A percentile compares a stretch with the other conserved stretches of the same genome.
phyloP scores from a whole-genome alignment of 78 protist species.

The Blattamonas nauphoetae region DNA sequence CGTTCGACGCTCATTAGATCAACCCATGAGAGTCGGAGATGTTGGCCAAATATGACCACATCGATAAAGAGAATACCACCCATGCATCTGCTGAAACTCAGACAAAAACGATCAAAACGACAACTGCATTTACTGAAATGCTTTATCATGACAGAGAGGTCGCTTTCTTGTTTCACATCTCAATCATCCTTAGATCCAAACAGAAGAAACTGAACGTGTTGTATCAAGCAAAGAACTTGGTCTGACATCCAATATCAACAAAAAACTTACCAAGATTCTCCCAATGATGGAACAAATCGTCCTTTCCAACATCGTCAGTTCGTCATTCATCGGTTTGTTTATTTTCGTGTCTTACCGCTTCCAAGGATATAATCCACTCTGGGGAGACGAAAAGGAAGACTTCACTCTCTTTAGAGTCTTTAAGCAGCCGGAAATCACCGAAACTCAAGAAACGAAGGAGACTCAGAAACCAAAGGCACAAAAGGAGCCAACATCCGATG shows the following conservation, averaged over 20 bases:
- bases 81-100: too few relatives aligned
- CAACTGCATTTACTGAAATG: too few relatives aligned
- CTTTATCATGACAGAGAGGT: too few relatives aligned
- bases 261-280: not conserved
- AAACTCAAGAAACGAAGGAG: not conserved
- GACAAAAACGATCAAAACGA: too few relatives aligned
- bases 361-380: not conserved
- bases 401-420: not conserved
- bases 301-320: not conserved
- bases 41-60: too few relatives aligned
- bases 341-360: not conserved
- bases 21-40: too few relatives aligned
- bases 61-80: too few relatives aligned
- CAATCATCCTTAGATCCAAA: too few relatives aligned
- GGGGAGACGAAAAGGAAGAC: not conserved
- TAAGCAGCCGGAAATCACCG: not conserved
- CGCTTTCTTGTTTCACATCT: too few relatives aligned
- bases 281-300: not conserved
- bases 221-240: not conserved
- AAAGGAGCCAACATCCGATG: too few relatives aligned
- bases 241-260: not conserved
- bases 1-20: not conserved
- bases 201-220: not conserved
- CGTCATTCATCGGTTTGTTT: not conserved
- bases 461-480: too few relatives aligned